Evolutionary conservation across 2,329 filamentous ascomycete species (phyloP).

Genomic region (Dryadomyces sulphureus): DNA sequence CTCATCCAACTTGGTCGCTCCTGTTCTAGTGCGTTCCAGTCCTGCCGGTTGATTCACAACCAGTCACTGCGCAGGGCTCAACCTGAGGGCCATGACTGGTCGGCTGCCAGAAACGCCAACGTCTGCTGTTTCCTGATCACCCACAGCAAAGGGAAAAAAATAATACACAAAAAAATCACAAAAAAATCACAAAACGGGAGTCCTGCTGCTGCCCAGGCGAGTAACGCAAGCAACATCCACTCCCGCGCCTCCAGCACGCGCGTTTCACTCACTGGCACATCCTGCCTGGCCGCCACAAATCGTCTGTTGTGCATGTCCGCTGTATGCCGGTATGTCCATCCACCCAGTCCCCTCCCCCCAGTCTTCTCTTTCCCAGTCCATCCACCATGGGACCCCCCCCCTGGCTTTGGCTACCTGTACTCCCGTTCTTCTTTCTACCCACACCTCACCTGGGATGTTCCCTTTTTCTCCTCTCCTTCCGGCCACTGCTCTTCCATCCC

Average conservation of each 20-base stretch:
- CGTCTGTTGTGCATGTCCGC: constrained; percentile 1
- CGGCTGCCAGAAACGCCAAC: constrained; percentile 12
- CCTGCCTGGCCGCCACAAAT: background rate
- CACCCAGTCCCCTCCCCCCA: background rate
- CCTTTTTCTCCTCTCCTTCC: background rate
- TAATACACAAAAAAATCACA: too few species aligned
- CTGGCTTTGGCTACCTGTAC: background rate
- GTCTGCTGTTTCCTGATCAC: constrained; percentile 13
- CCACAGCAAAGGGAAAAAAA: constrained; percentile 8
- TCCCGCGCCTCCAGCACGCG: background rate
- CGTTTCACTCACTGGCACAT: background rate
- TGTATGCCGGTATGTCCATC: background rate
- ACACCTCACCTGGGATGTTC: background rate
- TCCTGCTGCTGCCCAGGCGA: background rate
- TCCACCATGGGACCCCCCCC: background rate
- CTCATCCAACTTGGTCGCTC: background rate
- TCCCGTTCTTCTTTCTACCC: background rate
- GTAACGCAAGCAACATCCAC: background rate
- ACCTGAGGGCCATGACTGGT: constrained; percentile 23
- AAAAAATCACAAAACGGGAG: background rate
- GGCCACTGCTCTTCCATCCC: background rate
- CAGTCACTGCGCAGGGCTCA: constrained; percentile 23
- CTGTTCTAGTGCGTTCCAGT: constrained; percentile 19
- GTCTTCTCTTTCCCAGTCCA: too few species aligned
- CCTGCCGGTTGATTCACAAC: constrained; percentile 13